phyloP scores from a whole-genome alignment of 2,329 filamentous ascomycete species.

The Cordyceps fumosorosea region DNA sequence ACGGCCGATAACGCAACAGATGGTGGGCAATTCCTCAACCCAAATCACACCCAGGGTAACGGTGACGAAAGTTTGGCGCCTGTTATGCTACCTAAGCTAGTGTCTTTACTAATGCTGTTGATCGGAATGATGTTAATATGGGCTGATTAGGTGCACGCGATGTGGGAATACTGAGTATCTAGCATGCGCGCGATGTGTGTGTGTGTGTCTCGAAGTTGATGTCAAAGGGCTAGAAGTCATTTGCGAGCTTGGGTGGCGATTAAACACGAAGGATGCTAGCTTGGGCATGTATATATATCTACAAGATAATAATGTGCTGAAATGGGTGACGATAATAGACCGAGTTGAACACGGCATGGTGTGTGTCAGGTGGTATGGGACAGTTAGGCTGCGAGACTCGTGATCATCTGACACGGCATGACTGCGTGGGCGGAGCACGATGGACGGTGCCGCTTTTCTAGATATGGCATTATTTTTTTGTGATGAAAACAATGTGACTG shows the following conservation, averaged over 20 bases:
- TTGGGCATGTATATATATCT: background rate
- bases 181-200: background rate
- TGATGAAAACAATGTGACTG: background rate
- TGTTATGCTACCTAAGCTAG: background rate
- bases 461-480: background rate
- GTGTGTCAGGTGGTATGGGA: slow-evolving; percentile 2
- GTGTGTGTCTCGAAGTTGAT: background rate
- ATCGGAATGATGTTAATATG: background rate
- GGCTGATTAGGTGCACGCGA: slow-evolving; percentile 8
- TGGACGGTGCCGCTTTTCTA: background rate
- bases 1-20: slow-evolving; percentile 4
- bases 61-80: slow-evolving; percentile 4
- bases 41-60: slow-evolving; percentile 10
- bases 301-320: background rate
- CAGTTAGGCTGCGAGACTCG: background rate
- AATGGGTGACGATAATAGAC: background rate
- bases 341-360: background rate
- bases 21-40: slow-evolving; percentile 8
- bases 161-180: background rate
- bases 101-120: background rate
- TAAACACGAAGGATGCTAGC: slow-evolving; percentile 4
- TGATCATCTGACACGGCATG: slow-evolving; percentile 11
- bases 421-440: slow-evolving; percentile 1
- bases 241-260: background rate
- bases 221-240: background rate